These are phyloP conservation scores for Glycine soja DNA, from an alignment of 306 rosid species.

Conservation along the genomic window DNA sequence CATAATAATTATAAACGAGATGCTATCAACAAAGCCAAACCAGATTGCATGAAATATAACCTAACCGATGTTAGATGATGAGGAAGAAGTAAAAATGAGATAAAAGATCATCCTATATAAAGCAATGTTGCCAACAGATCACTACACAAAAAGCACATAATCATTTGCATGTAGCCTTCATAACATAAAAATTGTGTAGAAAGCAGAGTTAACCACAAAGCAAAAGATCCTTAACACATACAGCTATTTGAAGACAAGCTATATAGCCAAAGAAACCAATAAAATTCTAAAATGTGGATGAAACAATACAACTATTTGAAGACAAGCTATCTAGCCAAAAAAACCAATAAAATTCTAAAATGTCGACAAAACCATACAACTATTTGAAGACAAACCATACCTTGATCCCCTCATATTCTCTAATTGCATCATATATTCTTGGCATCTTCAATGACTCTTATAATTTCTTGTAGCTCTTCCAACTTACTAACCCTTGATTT, in stretches of 20 bases:
- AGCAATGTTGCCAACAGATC: no score
- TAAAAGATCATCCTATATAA: not conserved
- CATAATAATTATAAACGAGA: no score
- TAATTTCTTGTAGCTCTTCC: constrained; percentile 87
- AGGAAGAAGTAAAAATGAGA: not conserved
- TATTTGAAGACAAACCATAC: constrained; percentile 46
- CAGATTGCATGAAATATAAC: constrained; percentile 21
- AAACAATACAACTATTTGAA: no score
- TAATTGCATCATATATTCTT: constrained; percentile 75
- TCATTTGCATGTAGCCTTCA: no score
- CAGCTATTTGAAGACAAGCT: not conserved
- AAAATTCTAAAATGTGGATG: no score
- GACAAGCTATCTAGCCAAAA: no score
- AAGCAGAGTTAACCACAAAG: no score
- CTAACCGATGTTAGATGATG: not conserved
- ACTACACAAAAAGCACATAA: no score
- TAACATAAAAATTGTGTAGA: no score
- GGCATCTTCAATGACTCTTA: constrained; percentile 80
- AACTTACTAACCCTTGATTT: constrained; percentile 75
- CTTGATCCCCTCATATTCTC: constrained; percentile 95
- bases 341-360: no score
- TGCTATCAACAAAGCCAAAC: not conserved
- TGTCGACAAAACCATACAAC: not conserved
- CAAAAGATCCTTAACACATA: not conserved
- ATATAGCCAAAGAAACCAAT: constrained; percentile 17